A percentile compares a stretch with the other conserved stretches of the same genome.
phyloP scores from a whole-genome alignment of 2,329 filamentous ascomycete genomes.

The Neoscytalidium dimidiatum region DNA sequence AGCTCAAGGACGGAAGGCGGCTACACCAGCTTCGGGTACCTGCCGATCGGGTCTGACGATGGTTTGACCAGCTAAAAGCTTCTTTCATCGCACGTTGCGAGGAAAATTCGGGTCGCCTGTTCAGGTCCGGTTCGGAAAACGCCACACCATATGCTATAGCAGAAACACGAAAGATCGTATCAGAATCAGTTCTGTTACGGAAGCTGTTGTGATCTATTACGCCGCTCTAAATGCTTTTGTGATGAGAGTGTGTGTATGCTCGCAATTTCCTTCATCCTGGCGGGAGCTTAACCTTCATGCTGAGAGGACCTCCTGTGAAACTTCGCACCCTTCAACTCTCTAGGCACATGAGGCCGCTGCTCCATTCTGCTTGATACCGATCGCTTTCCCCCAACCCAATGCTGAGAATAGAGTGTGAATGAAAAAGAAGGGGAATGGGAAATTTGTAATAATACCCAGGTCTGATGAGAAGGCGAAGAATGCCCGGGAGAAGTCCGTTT shows the following conservation, averaged over 20 bases:
- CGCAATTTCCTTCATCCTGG: neutral
- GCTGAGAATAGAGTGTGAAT: too few species aligned
- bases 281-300: neutral
- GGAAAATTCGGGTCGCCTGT: too few species aligned
- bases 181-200: neutral
- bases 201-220: neutral
- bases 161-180: neutral
- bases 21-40: neutral
- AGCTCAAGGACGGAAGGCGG: too few species aligned
- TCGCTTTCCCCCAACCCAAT: too few species aligned
- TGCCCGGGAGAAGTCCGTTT: too few species aligned
- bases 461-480: too few species aligned
- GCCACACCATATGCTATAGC: neutral
- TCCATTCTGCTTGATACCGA: too few species aligned
- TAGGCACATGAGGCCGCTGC: neutral
- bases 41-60: neutral
- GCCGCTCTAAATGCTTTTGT: constrained; percentile 11
- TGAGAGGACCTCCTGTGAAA: neutral
- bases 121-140: neutral
- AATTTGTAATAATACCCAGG: too few species aligned
- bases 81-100: too few species aligned
- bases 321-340: neutral
- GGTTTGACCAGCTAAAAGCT: too few species aligned
- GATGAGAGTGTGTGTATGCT: neutral
- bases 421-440: too few species aligned